Evolutionary conservation across 1,284 basidiomycete species (phyloP).

Genomic region (Ganoderma boninense): DNA sequence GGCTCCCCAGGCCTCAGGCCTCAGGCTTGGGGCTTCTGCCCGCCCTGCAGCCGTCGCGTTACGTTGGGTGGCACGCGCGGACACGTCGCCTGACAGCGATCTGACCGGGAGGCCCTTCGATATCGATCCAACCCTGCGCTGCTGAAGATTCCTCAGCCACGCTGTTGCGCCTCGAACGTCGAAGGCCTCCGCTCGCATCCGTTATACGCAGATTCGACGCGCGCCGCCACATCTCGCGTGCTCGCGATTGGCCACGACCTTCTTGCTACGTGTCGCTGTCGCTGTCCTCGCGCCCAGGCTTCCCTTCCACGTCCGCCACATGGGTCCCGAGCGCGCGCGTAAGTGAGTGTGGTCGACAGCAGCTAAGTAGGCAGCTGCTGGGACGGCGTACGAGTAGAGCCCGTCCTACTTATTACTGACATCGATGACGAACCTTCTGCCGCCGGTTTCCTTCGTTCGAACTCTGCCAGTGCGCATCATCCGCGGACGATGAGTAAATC

Average conservation of each 20-base stretch:
- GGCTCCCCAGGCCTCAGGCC: too few species aligned
- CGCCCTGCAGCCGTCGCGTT: not conserved
- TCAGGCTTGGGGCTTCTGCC: not conserved
- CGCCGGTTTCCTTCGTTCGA: not conserved
- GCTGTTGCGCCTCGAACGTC: not conserved
- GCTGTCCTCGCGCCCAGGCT: not conserved
- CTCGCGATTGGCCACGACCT: not conserved
- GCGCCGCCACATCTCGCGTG: conserved; percentile 5
- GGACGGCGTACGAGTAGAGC: not conserved
- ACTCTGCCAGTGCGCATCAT: not conserved
- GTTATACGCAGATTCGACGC: not conserved
- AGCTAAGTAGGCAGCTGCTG: not conserved
- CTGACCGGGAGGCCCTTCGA: not conserved
- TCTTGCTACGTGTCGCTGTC: not conserved
- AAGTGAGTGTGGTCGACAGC: not conserved
- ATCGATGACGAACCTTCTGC: not conserved
- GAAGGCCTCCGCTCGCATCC: not conserved
- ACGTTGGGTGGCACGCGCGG: not conserved
- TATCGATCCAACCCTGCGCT: not conserved
- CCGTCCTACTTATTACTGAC: too few species aligned
- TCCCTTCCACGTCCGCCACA: not conserved
- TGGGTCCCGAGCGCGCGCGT: not conserved
- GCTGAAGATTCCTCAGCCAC: not conserved
- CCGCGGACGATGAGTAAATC: not conserved
- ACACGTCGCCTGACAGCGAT: too few species aligned